These are phyloP conservation scores for Fomitopsis betulina DNA, from an alignment of 1,284 basidiomycete species.

Conservation along the genomic window DNA sequence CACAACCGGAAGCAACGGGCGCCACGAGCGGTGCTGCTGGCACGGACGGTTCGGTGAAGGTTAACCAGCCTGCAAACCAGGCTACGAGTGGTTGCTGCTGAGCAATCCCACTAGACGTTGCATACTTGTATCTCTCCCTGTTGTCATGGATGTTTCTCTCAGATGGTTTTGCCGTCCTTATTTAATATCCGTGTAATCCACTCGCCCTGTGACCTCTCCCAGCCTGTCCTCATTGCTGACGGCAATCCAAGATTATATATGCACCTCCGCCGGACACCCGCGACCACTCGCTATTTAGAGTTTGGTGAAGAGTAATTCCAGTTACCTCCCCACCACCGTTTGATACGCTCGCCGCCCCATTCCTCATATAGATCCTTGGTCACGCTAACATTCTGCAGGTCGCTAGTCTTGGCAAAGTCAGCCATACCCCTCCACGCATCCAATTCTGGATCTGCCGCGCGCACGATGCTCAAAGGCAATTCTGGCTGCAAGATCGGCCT, in stretches of 20 bases:
- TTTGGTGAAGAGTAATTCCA: slow-evolving; percentile 49
- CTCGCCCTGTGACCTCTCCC: slow-evolving; percentile 1
- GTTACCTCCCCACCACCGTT: slow-evolving; percentile 81
- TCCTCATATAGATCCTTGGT: slow-evolving; percentile 88
- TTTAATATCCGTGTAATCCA: slow-evolving; percentile 8
- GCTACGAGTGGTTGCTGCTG: slow-evolving; percentile 52
- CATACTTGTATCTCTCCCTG: slow-evolving; percentile 14
- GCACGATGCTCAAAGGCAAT: slow-evolving; percentile 58
- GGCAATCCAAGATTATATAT: not conserved
- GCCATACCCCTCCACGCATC: slow-evolving; percentile 97
- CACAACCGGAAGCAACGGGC: slow-evolving; percentile 69
- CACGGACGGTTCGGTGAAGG: slow-evolving; percentile 56
- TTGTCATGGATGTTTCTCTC: slow-evolving; percentile 13
- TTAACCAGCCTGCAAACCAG: slow-evolving; percentile 53
- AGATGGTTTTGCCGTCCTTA: slow-evolving; percentile 9
- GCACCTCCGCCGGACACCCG: not conserved
- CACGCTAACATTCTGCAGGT: slow-evolving; percentile 52
- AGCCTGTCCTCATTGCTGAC: not conserved
- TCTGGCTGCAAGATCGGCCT: slow-evolving; percentile 81
- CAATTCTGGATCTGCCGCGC: slow-evolving; percentile 61
- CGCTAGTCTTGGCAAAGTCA: slow-evolving; percentile 64
- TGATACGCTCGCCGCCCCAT: slow-evolving; percentile 79
- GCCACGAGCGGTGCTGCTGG: slow-evolving; percentile 36
- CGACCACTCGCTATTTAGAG: not conserved
- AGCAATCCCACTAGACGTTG: slow-evolving; percentile 13